Evolutionary conservation across 108 stramenopile genomes (phyloP).

Genomic region (Skeletonema grethae): DNA sequence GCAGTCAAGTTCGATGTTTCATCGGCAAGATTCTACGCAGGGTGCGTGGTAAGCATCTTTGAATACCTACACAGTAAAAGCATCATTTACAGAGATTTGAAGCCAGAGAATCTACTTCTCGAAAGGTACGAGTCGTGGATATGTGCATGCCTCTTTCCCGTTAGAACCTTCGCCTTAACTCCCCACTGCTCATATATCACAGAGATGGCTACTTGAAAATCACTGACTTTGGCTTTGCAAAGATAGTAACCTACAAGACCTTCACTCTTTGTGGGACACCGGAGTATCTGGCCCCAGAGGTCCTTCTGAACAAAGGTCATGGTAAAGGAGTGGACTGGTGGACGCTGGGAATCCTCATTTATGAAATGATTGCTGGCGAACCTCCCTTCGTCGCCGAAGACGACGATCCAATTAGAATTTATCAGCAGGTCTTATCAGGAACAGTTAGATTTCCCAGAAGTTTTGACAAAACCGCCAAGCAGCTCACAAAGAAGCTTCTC

Average conservation of each 20-base stretch:
- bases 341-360: slow-evolving; percentile 86
- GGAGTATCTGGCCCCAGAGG: slow-evolving; percentile 92
- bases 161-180: neutral
- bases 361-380: slow-evolving; percentile 89
- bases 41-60: slow-evolving; percentile 83
- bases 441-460: slow-evolving; percentile 74
- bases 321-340: slow-evolving; percentile 95
- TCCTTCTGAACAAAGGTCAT: slow-evolving; percentile 90
- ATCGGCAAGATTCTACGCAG: slow-evolving; percentile 72
- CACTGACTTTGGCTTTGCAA: slow-evolving; percentile 83
- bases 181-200: slow-evolving; percentile 59
- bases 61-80: slow-evolving; percentile 88
- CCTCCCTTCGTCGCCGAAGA: slow-evolving; percentile 78
- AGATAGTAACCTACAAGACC: slow-evolving; percentile 67
- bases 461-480: slow-evolving; percentile 75
- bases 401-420: slow-evolving; percentile 81
- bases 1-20: slow-evolving; percentile 46
- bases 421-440: slow-evolving; percentile 76
- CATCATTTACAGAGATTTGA: slow-evolving; percentile 93
- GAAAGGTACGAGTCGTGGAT: neutral
- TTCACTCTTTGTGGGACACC: slow-evolving; percentile 98
- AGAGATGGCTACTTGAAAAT: slow-evolving; percentile 81
- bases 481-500: slow-evolving; percentile 79
- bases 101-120: slow-evolving; percentile 20
- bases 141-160: neutral